Evolutionary conservation across 2,329 filamentous ascomycete species (phyloP), one percentile per base, ranked within the genome.

Genomic region (Botryotinia convoluta): DNA sequence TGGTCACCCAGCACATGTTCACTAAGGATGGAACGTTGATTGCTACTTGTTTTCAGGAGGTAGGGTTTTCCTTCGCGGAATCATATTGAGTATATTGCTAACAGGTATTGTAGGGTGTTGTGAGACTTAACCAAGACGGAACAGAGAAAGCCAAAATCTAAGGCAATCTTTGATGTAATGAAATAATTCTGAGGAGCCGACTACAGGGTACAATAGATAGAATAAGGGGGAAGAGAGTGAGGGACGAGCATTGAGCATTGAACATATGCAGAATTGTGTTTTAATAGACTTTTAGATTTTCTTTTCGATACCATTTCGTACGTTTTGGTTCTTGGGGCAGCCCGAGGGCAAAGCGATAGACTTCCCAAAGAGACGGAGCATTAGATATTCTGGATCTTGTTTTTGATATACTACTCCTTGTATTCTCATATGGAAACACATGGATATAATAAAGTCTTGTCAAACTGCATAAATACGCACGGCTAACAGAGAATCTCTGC

Each of bases 31-130:
- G 93, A 35, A 91, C 86, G 39, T 82, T 96, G 82, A 83, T 96
- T 79, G 93, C 93, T 39, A 95, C 89, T 45, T 95, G 93, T 81
- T 87, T 93, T 74, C 93, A 96, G 83, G 93, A 96, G 87, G 92
- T 81, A 75, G 62, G 69, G 75, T 60, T 32, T 4, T 60, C 7
- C 35, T 39, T 26, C 39, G 26, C 37, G 3, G 5, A 9, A 22
- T n/a, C 1, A 61, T 32, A 16, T 9, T 16, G 29, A 35, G n/a
- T 42, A 12, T 42, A 61, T 72, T 77, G 62, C 76, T 69, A 67
- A 72, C 51, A 39, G 22, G 54, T 14, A 44, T 57, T 71, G n/a
- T 63, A 80, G 79, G 79, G 79, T 26, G 77, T 80, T 60, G 77
- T 80, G 48, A 78, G 79, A 67, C 67, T 80, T 39, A 79, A 80